Evolutionary conservation across 2,329 filamentous ascomycete genomes (phyloP).

Genomic region (Teratosphaeriaceae sp.): DNA sequence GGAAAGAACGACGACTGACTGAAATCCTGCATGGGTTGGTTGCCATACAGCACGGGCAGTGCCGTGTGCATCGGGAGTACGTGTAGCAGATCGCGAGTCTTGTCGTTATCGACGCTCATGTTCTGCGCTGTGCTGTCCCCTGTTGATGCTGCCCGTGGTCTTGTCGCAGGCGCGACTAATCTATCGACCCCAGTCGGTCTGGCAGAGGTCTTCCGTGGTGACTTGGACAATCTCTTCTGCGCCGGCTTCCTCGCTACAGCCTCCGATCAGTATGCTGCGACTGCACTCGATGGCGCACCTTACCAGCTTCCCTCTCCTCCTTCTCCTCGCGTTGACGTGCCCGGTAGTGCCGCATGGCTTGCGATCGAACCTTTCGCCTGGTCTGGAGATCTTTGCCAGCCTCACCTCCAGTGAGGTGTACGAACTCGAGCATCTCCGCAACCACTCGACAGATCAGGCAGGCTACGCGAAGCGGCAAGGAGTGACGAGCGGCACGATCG

Average conservation of each 20-base stretch:
- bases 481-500: not conserved
- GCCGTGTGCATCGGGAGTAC: not conserved
- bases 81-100: not conserved
- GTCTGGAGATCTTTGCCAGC: slow-evolving; percentile 7
- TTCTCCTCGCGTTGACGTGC: slow-evolving; percentile 7
- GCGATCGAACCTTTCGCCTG: slow-evolving; percentile 11
- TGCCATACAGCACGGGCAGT: not conserved
- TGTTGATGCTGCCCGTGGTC: not conserved
- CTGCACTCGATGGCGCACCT: not conserved
- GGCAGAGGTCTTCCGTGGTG: not conserved
- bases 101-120: not conserved
- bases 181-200: not conserved
- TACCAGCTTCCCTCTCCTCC: slow-evolving; percentile 2
- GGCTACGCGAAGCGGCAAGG: not conserved
- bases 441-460: not conserved
- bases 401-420: slow-evolving; percentile 4
- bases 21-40: not conserved
- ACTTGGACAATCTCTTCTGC: not conserved
- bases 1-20: not conserved
- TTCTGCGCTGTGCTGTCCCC: not conserved
- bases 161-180: not conserved
- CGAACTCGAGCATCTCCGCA: slow-evolving; percentile 9
- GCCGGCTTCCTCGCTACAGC: not conserved
- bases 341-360: slow-evolving; percentile 47
- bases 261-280: not conserved